phyloP scores from a whole-genome alignment of 345 rosid genomes.

The Pistacia vera region DNA sequence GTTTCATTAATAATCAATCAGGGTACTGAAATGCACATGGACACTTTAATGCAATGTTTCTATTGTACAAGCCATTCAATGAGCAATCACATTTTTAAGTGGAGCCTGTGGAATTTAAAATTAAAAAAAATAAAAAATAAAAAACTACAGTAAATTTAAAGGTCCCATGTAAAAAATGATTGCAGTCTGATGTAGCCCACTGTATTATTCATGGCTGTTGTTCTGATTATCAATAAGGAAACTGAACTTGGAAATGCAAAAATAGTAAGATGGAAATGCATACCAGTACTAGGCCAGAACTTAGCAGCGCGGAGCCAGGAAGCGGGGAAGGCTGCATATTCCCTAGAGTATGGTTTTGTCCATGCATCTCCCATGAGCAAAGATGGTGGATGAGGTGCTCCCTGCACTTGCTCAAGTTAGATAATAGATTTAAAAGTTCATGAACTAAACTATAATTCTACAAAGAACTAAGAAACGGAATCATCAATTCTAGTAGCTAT shows the following conservation, averaged over 20 bases:
- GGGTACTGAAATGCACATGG: background rate
- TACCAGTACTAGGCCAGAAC: constrained; percentile 97
- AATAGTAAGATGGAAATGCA: background rate
- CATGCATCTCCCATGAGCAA: constrained; percentile 96
- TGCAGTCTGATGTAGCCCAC: constrained; percentile 1
- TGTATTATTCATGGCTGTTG: background rate
- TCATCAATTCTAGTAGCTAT: background rate
- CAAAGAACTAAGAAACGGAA: background rate
- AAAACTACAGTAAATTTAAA: background rate
- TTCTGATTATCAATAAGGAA: background rate
- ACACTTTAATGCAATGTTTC: background rate
- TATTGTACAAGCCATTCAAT: background rate
- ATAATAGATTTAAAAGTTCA: constrained; percentile 6
- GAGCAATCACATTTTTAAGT: background rate
- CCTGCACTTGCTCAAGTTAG: constrained; percentile 50
- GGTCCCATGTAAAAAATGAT: background rate
- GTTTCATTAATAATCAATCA: constrained; percentile 4
- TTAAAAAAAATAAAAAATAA: background rate
- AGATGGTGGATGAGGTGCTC: constrained; percentile 98
- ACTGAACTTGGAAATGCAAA: background rate
- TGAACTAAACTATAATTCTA: constrained; percentile 2
- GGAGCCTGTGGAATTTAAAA: background rate
- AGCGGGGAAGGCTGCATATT: constrained; percentile 96
- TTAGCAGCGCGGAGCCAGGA: constrained; percentile 89
- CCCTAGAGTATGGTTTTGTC: constrained; percentile 89